Conservation (phyloP, 2,329 filamentous ascomycete genomes). For the Aspergillus novofumigatus region DNA sequence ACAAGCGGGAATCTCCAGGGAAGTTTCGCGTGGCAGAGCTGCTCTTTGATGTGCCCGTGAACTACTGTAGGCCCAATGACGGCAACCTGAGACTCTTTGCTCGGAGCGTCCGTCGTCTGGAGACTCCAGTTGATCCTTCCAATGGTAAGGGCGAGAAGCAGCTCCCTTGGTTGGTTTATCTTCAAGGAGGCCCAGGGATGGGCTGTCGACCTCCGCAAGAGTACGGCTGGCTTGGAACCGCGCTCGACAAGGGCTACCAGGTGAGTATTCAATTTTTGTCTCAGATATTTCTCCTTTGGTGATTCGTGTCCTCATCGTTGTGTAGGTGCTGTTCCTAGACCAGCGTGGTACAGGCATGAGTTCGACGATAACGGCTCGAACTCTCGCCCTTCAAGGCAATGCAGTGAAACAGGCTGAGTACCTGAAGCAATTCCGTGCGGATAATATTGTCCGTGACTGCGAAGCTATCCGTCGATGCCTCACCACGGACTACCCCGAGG, state of each 20-base stretch:
- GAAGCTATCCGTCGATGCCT: conserved; percentile 78
- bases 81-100: conserved; percentile 72
- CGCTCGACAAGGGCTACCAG: conserved; percentile 79
- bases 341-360: conserved; percentile 86
- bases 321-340: conserved; percentile 69
- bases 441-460: conserved; percentile 83
- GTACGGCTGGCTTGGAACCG: conserved; percentile 63
- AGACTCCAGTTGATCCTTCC: conserved; percentile 44
- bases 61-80: conserved; percentile 61
- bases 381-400: conserved; percentile 62
- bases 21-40: conserved; percentile 73
- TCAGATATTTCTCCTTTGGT: not conserved
- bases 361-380: conserved; percentile 70
- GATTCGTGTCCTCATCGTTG: not conserved
- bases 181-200: conserved; percentile 83
- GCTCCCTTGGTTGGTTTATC: conserved; percentile 63
- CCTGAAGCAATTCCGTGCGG: conserved; percentile 78
- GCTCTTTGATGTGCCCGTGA: conserved; percentile 80
- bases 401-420: conserved; percentile 70
- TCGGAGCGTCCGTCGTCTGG: conserved; percentile 63
- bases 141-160: conserved; percentile 41
- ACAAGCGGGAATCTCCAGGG: conserved; percentile 46
- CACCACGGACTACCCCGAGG: conserved; percentile 63
- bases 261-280: conserved; percentile 33
- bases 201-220: conserved; percentile 72